Conservation (phyloP, 2,329 filamentous ascomycete species). For the Aspergillus ochraceus region DNA sequence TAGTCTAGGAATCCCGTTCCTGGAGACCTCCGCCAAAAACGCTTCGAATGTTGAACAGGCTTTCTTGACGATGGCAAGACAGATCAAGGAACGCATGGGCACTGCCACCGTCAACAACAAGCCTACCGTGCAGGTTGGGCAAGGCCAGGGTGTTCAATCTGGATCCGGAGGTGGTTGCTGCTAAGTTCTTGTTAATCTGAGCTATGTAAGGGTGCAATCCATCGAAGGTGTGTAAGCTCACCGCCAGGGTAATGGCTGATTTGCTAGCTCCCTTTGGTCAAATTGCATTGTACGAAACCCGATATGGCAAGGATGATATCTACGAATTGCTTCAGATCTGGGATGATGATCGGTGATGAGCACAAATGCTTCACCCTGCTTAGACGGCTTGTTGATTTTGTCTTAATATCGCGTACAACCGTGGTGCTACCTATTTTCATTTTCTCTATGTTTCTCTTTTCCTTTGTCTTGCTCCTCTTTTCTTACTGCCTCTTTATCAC, state of each 20-base stretch:
- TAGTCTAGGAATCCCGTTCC: slow-evolving; percentile 97
- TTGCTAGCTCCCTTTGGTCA: not conserved
- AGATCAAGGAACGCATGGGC: slow-evolving; percentile 99
- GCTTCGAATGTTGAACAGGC: slow-evolving; percentile 99
- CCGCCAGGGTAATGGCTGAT: not conserved
- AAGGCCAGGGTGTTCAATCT: slow-evolving; percentile 89
- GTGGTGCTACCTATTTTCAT: slow-evolving; percentile 22
- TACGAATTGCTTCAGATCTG: slow-evolving; percentile 8
- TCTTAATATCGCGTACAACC: slow-evolving; percentile 29
- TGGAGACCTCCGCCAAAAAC: slow-evolving; percentile 99
- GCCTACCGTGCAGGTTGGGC: slow-evolving; percentile 92
- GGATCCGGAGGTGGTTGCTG: slow-evolving; percentile 86
- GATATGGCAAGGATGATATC: slow-evolving; percentile 8
- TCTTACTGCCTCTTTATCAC: slow-evolving; percentile 28
- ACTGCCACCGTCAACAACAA: slow-evolving; percentile 98
- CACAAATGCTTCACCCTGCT: slow-evolving; percentile 26
- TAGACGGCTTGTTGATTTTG: slow-evolving; percentile 35
- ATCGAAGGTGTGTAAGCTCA: not conserved
- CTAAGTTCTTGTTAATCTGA: slow-evolving; percentile 54
- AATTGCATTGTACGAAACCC: slow-evolving; percentile 1
- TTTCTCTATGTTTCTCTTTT: slow-evolving; percentile 12
- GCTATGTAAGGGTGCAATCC: not conserved
- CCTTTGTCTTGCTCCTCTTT: slow-evolving; percentile 21
- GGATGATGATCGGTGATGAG: slow-evolving; percentile 16
- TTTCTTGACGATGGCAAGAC: slow-evolving; percentile 99